Percentiles rank a stretch among this genome's conserved stretches.
Evolutionary conservation across 2,329 filamentous ascomycete genomes (phyloP).

Genomic region (Microcyclosporella mali): DNA sequence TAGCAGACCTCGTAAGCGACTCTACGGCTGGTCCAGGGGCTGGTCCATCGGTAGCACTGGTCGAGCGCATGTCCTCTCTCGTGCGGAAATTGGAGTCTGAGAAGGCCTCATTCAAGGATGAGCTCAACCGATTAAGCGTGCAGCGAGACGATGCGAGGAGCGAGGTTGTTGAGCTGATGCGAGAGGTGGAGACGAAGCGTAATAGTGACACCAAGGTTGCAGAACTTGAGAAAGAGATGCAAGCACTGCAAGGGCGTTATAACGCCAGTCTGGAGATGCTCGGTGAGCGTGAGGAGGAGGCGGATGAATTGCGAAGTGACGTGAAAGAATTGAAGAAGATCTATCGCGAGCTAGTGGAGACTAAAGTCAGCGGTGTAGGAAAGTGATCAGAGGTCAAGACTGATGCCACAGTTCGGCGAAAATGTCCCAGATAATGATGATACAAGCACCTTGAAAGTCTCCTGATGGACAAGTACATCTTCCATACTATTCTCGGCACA

Average conservation of each 20-base stretch:
- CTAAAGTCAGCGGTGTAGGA: constrained; percentile 22
- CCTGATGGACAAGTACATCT: too few species aligned
- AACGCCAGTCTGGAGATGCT: constrained; percentile 89
- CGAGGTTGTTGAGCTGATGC: constrained; percentile 86
- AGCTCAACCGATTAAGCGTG: constrained; percentile 68
- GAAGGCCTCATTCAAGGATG: constrained; percentile 81
- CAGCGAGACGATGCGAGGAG: constrained; percentile 88
- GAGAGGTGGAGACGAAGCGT: constrained; percentile 69
- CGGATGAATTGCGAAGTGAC: constrained; percentile 84
- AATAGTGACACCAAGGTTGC: constrained; percentile 54
- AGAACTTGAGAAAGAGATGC: constrained; percentile 62
- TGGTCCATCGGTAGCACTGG: constrained; percentile 87
- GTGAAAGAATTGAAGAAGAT: constrained; percentile 91
- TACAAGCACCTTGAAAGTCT: too few species aligned
- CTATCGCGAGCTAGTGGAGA: constrained; percentile 83
- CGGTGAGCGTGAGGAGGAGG: constrained; percentile 92
- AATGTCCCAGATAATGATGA: too few species aligned
- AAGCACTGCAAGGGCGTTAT: constrained; percentile 67
- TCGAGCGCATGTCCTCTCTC: constrained; percentile 91
- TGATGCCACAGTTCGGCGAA: too few species aligned
- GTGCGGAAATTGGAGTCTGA: constrained; percentile 88
- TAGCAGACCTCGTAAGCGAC: constrained; percentile 47
- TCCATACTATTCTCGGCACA: too few species aligned
- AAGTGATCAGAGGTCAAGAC: too few species aligned
- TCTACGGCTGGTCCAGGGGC: constrained; percentile 70